Evolutionary conservation across 768 basidiomycete species (phyloP).

Genomic region (Tylopilus rubrobrunneus): DNA sequence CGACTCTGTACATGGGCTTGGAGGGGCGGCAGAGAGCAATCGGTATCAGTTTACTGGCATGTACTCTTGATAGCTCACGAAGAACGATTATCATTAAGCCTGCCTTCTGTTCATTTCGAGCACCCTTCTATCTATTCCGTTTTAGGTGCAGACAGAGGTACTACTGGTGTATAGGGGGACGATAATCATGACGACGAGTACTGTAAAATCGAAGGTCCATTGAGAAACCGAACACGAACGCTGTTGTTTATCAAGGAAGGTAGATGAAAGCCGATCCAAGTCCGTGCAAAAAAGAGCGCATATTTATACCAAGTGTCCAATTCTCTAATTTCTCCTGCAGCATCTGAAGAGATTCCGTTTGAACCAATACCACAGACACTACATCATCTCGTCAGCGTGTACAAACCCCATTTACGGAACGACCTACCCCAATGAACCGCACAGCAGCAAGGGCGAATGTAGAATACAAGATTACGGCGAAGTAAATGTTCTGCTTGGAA

Average conservation of each 20-base stretch:
- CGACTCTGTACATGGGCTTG: conserved; percentile 12
- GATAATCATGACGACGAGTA: conserved; percentile 14
- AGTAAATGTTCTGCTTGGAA: conserved; percentile 60
- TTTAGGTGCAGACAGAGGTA: conserved; percentile 20
- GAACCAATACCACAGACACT: conserved; percentile 84
- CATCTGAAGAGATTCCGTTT: conserved; percentile 79
- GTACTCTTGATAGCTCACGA: conserved; percentile 46
- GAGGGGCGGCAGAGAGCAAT: conserved; percentile 10
- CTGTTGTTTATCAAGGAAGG: conserved; percentile 26
- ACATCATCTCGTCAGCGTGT: conserved; percentile 4
- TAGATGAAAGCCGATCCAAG: conserved; percentile 26
- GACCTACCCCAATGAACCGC: conserved; percentile 72
- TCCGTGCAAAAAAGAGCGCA: conserved; percentile 22
- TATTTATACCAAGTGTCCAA: conserved; percentile 7
- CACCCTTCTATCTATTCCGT: conserved; percentile 25
- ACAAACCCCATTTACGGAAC: neutral
- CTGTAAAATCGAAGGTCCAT: neutral
- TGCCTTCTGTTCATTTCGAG: conserved; percentile 16
- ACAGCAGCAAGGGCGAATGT: conserved; percentile 71
- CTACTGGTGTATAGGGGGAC: conserved; percentile 15
- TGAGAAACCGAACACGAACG: conserved; percentile 4
- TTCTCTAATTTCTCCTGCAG: conserved; percentile 65
- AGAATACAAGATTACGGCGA: conserved; percentile 74
- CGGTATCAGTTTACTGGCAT: conserved; percentile 45
- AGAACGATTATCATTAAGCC: conserved; percentile 7